Base-by-base conservation (phyloP, 202 grass and related monocot species). In the Saccharum hybrid region DNA sequence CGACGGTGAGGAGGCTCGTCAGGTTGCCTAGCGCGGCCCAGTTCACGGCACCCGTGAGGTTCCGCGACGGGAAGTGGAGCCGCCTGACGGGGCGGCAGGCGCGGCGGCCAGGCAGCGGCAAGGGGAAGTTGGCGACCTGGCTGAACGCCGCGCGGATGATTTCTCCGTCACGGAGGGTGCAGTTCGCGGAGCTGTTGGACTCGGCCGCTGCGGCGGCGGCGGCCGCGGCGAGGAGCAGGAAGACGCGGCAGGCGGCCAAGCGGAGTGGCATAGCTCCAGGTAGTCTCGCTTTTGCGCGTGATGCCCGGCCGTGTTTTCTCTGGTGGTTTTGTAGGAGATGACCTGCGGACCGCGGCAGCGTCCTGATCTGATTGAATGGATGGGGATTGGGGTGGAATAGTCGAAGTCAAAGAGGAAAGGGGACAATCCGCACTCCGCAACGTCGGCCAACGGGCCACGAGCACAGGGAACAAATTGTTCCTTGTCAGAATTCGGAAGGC, bases 21-120 rank as follows among this genome's bases (percentile, higher is more conserved):
- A 97, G 78, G 76, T 78, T 92, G 13, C 54, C 62, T 0, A 97
- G 87, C 33, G 10, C 75, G 5, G 10, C 22, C 94, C 94, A 97
- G 4, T 71, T 18, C 12, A 94, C 73, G 40, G 42, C 45, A 16
- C 94, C 3, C 28, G 75, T 78, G 36, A 97, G 89, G 61, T 90
- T 85, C 0, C 39, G 49, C 2, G 83, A 88, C 40, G 85, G 63
- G 79, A 90, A 68, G 2, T 0, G n/a, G 22, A 97, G 81, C 21
- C 84, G 54, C 54, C 69, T 9, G 43, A 92, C 52, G 6, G 63
- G 69, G 40, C 64, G 81, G 61, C 79, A 91, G 63, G 78, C 42
- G 37, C 0, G 49, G 7, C 8, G 33, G 26, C 49, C 23, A 0
- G 79, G 52, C 1, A 6, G 40, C 13, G 81, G 82, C 34, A 46